A percentile compares a stretch with the other conserved stretches of the same genome.
These are phyloP conservation scores for Phytopythium delawarense DNA, from an alignment of 352 stramenopile species.

Conservation along the genomic window DNA sequence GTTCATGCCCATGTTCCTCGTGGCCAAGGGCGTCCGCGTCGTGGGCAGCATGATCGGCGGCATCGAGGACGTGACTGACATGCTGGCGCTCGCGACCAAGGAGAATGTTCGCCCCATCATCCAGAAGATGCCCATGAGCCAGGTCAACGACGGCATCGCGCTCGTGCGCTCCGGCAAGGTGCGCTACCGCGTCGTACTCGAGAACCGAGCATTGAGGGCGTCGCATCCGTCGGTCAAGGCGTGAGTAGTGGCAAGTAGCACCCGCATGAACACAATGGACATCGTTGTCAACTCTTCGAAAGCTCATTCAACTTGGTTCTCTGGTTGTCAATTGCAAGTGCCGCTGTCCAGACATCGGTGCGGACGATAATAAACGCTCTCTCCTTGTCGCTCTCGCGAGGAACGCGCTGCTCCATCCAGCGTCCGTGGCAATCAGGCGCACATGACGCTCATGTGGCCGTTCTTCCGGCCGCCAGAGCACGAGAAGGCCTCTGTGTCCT, in stretches of 20 bases:
- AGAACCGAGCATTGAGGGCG: slow-evolving; percentile 16
- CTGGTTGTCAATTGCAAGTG: not conserved
- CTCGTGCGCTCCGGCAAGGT: slow-evolving; percentile 32
- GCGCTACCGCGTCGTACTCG: slow-evolving; percentile 45
- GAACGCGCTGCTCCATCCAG: not conserved
- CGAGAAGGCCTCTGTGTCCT: not conserved
- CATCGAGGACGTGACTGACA: slow-evolving; percentile 79
- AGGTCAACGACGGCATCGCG: slow-evolving; percentile 38
- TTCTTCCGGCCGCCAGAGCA: not conserved
- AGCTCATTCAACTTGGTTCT: not conserved
- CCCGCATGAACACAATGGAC: not conserved
- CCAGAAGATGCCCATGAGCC: slow-evolving; percentile 39
- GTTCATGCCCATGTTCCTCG: slow-evolving; percentile 48
- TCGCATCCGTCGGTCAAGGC: not conserved
- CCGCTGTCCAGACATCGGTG: not conserved
- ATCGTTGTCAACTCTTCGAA: not conserved
- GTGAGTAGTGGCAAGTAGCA: not conserved
- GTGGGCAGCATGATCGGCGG: slow-evolving; percentile 82
- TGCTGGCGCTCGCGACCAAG: slow-evolving; percentile 77
- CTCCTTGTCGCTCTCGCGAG: not conserved
- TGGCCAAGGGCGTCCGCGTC: slow-evolving; percentile 41
- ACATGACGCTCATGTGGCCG: not conserved
- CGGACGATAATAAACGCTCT: not conserved
- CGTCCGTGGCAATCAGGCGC: not conserved
- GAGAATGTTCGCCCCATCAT: slow-evolving; percentile 56